Conservation (phyloP, 1,284 basidiomycete genomes). For the Sparassis latifolia region DNA sequence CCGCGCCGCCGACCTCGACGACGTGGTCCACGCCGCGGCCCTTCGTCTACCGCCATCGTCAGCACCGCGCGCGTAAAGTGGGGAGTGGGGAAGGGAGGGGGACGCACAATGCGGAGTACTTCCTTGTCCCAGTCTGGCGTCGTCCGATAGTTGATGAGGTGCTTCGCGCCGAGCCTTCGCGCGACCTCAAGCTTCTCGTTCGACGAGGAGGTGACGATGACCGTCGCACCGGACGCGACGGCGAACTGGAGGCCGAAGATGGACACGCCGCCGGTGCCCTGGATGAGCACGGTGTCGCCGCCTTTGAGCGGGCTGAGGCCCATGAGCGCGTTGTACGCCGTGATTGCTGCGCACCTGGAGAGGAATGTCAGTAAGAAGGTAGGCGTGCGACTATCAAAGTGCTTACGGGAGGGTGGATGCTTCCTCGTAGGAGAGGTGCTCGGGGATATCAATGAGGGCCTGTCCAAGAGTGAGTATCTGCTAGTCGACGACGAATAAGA, state of each 20-base stretch:
- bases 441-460: constrained; percentile 26
- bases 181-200: constrained; percentile 29
- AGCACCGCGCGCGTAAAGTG: not conserved
- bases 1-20: constrained; percentile 34
- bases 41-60: constrained; percentile 12
- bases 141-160: constrained; percentile 27
- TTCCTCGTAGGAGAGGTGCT: too few relatives aligned
- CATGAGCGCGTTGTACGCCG: constrained; percentile 33
- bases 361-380: not conserved
- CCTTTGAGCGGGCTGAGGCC: constrained; percentile 24
- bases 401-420: constrained; percentile 5
- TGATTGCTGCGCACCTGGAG: constrained; percentile 26
- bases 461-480: not conserved
- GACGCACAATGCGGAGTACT: constrained; percentile 15
- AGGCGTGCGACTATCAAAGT: not conserved
- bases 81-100: not conserved
- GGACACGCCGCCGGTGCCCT: constrained; percentile 34
- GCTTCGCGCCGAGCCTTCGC: too few relatives aligned
- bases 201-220: constrained; percentile 34
- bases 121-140: constrained; percentile 33
- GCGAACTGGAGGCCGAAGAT: constrained; percentile 32
- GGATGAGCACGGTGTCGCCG: constrained; percentile 5
- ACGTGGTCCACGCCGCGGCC: constrained; percentile 37
- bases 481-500: not conserved
- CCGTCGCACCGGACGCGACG: constrained; percentile 1